Evolutionary conservation across 306 rosid species (phyloP).

Genomic region (Inga oerstediana): DNA sequence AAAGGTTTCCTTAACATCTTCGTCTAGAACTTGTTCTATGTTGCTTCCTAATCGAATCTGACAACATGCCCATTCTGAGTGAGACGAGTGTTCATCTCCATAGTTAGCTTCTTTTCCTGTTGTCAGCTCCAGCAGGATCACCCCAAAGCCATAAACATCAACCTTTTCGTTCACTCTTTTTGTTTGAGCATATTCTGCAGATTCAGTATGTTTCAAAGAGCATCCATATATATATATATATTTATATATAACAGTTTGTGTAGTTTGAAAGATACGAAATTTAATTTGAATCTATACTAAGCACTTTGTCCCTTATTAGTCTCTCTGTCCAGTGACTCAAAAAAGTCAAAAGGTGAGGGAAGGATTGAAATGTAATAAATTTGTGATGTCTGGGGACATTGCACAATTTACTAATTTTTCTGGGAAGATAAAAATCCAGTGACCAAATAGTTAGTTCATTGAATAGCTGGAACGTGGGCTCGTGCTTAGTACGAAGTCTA

Average conservation of each 20-base stretch:
- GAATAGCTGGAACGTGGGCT: not conserved
- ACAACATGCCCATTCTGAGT: constrained; percentile 58
- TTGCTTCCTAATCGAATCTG: constrained; percentile 31
- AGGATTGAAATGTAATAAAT: not conserved
- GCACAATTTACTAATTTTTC: not conserved
- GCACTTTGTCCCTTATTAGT: not conserved
- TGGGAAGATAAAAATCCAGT: not conserved
- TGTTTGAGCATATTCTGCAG: constrained; percentile 59
- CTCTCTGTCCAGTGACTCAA: not conserved
- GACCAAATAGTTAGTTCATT: not conserved
- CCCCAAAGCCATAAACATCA: constrained; percentile 67
- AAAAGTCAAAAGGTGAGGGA: not conserved
- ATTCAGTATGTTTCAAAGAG: not conserved
- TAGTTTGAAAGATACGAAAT: not conserved
- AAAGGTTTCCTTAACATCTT: constrained; percentile 42
- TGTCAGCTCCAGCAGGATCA: constrained; percentile 55
- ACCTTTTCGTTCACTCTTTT: constrained; percentile 56
- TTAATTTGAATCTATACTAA: not conserved
- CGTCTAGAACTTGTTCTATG: constrained; percentile 46
- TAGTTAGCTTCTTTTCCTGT: constrained; percentile 55
- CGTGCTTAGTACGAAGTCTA: not conserved
- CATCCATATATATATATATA: not conserved
- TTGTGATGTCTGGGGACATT: not conserved
- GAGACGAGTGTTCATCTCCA: constrained; percentile 52
- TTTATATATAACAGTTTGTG: not conserved